Evolutionary conservation across 2,329 filamentous ascomycete genomes (phyloP), one percentile per base, ranked within the genome.

Genomic region (Simplicillium aogashimaense): DNA sequence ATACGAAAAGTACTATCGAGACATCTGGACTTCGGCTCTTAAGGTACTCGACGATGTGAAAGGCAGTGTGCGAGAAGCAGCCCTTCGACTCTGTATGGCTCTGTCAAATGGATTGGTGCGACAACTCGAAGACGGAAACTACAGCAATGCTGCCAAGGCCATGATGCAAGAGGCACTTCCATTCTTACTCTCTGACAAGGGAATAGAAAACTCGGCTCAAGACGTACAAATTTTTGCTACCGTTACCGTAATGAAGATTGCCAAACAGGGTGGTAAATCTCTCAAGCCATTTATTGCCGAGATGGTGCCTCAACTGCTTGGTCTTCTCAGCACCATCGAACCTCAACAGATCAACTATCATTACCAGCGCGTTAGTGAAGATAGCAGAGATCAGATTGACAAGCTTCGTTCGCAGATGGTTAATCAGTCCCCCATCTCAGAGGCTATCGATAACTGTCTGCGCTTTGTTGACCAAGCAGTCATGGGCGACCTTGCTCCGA

Each of bases 31-130:
- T 10, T 78, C 83, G 20, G 83, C 87, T 1, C 83, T 97, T 59
- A 94, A 87, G 53, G 88, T 98, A 1, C 69, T 97, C 6, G 92
- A 98, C 58, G 92, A 98, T 58, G 94, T 97, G 59, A 98, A 98
- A 58, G 83, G 83, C 7, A 88, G 83, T 1, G 92, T 98, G 4
- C 76, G 92, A 38, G 71, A 75, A 29, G 84, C 88, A 2, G 92
- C 92, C 1, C 72, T 88, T 35, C 80, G 81, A 44, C 72, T 98
- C 4, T 94, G 89, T 52, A 81, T 89, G 57, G 78, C 81, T 1
- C 70, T 98, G 29, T 94, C 88, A 1, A 88, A 86, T 39, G 84
- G 86, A 13, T 73, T 97, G 12, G 86, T 94, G 3, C 81, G 88
- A 20, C 85, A 88, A 44, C 73, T 95, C 2, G 87, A 95, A 57